Evolutionary conservation across 768 basidiomycete genomes (phyloP).

Genomic region (Tylopilus felleus): DNA sequence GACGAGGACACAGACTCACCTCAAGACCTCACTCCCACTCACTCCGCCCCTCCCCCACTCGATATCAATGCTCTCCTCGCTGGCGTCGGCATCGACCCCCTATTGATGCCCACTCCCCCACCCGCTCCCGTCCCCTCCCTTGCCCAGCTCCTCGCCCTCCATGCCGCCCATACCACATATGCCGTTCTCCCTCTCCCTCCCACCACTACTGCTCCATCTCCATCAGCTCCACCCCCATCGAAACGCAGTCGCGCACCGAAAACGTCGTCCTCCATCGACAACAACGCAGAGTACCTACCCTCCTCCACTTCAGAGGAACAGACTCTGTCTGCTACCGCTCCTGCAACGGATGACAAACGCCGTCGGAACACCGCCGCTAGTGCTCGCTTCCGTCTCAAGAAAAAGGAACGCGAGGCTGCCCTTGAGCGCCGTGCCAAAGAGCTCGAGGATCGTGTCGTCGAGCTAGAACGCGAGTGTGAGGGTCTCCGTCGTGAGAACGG

Average conservation of each 20-base stretch:
- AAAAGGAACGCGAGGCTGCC: conserved; percentile 92
- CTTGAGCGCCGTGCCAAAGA: conserved; percentile 84
- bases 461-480: conserved; percentile 91
- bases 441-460: conserved; percentile 70
- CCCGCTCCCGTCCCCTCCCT: conserved; percentile 47
- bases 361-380: conserved; percentile 90
- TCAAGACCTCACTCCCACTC: conserved; percentile 32
- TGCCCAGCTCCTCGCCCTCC: conserved; percentile 66
- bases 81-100: conserved; percentile 43
- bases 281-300: conserved; percentile 13
- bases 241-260: conserved; percentile 62
- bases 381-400: conserved; percentile 91
- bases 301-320: conserved; percentile 26
- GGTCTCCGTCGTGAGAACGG: conserved; percentile 84
- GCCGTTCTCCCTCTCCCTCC: conserved; percentile 17
- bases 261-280: conserved; percentile 35
- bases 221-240: conserved; percentile 21
- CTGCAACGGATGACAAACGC: conserved; percentile 84
- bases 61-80: conserved; percentile 41
- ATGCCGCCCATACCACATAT: conserved; percentile 38
- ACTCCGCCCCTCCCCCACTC: conserved; percentile 36
- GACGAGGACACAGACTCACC: conserved; percentile 20
- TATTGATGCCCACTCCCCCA: conserved; percentile 31
- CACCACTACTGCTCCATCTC: conserved; percentile 12
- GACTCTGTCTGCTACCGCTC: conserved; percentile 18